Evolutionary conservation across 176 grass and related monocot genomes (phyloP).

Genomic region (Carex scoparia): DNA sequence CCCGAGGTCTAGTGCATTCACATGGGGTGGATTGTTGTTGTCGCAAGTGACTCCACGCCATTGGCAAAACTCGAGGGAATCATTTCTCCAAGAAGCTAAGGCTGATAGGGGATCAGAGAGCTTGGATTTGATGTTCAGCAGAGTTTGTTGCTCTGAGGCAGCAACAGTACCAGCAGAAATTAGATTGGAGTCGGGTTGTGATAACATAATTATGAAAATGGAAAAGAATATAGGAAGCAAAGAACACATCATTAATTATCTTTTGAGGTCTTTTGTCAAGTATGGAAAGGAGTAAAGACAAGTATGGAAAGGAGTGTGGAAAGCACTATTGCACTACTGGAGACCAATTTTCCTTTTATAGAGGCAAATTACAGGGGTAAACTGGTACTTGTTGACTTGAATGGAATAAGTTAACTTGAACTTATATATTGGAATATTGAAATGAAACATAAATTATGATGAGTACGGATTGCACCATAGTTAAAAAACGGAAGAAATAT

Average conservation of each 20-base stretch:
- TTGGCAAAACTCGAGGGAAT: not conserved
- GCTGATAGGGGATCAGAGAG: not conserved
- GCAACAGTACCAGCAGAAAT: not conserved
- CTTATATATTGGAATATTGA: too few species aligned
- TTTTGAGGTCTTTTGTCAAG: too few species aligned
- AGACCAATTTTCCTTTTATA: not conserved
- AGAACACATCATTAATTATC: not conserved
- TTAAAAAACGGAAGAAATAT: too few species aligned
- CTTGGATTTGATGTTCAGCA: conserved; percentile 29
- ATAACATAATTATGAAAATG: not conserved
- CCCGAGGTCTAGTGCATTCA: not conserved
- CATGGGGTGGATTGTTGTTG: not conserved
- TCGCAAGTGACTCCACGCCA: conserved; percentile 29
- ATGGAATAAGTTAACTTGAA: too few species aligned
- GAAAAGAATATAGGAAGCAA: not conserved
- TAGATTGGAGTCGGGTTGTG: too few species aligned
- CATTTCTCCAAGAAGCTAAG: conserved; percentile 16
- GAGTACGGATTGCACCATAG: too few species aligned
- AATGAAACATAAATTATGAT: too few species aligned
- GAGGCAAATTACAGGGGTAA: not conserved
- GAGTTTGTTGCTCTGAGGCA: conserved; percentile 7
- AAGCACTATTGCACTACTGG: not conserved
- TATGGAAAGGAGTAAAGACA: too few species aligned
- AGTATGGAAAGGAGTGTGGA: too few species aligned
- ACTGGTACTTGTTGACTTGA: too few species aligned